A percentile compares a stretch with the other conserved stretches of the same genome.
These are phyloP conservation scores for Basipetospora chlamydospora DNA, from an alignment of 2,329 filamentous ascomycete genomes.

Conservation along the genomic window DNA sequence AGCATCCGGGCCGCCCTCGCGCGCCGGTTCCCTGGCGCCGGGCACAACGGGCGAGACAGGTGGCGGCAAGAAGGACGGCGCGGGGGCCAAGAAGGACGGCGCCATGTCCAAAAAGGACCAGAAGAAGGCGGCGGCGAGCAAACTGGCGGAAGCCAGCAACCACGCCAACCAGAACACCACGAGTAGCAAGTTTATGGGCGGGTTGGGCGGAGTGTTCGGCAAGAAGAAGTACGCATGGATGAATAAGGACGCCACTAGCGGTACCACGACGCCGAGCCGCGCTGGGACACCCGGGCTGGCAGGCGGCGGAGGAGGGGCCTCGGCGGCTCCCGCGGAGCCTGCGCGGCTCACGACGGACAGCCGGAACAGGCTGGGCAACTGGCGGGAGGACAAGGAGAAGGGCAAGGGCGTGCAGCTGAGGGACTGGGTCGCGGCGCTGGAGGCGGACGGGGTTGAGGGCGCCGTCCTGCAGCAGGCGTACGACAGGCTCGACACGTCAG, in stretches of 20 bases:
- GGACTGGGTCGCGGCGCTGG: constrained; percentile 67
- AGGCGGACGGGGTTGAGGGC: constrained; percentile 58
- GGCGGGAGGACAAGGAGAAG: constrained; percentile 64
- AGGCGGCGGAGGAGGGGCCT: constrained; percentile 6
- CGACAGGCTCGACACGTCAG: constrained; percentile 33
- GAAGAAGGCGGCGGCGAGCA: constrained; percentile 61
- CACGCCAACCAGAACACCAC: constrained; percentile 76
- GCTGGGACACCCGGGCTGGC: constrained; percentile 17
- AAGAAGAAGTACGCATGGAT: constrained; percentile 65
- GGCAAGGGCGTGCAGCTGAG: constrained; percentile 71
- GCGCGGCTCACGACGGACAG: constrained; percentile 39
- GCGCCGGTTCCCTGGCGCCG: constrained; percentile 39
- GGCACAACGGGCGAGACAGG: constrained; percentile 10
- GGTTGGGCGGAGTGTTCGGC: constrained; percentile 39
- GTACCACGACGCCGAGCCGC: constrained; percentile 35
- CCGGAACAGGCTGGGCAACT: constrained; percentile 53
- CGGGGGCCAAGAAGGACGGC: too few relatives aligned
- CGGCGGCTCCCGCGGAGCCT: constrained; percentile 9
- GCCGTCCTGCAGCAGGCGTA: constrained; percentile 47
- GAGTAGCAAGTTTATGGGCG: constrained; percentile 53
- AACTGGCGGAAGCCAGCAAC: constrained; percentile 61
- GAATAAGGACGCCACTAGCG: constrained; percentile 38
- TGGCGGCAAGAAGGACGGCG: constrained; percentile 42
- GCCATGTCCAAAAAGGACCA: constrained; percentile 87
- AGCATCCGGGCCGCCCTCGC: constrained; percentile 32